Conservation (phyloP, 2,329 filamentous ascomycete genomes). For the Camillea tinctor region DNA sequence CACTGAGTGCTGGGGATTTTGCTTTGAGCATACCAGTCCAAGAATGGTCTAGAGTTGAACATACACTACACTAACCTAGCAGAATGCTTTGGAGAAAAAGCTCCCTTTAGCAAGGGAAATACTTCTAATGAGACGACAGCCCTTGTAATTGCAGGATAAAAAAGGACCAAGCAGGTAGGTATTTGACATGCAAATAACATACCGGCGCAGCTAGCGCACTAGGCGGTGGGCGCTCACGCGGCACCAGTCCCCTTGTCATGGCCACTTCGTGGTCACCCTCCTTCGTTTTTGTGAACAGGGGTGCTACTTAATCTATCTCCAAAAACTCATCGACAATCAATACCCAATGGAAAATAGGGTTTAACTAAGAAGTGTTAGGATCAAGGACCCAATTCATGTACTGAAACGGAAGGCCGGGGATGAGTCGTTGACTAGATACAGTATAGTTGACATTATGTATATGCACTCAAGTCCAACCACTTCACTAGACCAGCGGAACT, state of each 20-base stretch:
- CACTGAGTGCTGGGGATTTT: no score
- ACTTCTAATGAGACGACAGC: neutral
- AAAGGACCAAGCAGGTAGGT: neutral
- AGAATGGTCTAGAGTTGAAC: neutral
- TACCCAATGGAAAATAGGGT: neutral
- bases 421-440: no score
- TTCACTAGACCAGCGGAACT: no score
- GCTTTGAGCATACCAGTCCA: no score
- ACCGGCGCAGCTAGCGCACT: neutral
- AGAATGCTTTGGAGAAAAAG: neutral
- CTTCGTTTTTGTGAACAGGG: neutral
- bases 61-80: neutral
- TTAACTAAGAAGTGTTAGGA: neutral
- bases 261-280: neutral
- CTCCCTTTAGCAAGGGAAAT: neutral
- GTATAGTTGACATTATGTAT: no score
- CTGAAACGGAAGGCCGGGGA: no score
- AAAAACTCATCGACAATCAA: neutral
- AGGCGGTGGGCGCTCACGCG: neutral
- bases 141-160: neutral
- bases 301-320: neutral
- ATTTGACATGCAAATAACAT: neutral
- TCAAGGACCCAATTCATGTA: neutral
- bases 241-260: neutral
- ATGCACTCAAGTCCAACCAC: no score